Base-by-base conservation (phyloP, 495 filamentous ascomycete genomes). In the Penicillium ucsense region DNA sequence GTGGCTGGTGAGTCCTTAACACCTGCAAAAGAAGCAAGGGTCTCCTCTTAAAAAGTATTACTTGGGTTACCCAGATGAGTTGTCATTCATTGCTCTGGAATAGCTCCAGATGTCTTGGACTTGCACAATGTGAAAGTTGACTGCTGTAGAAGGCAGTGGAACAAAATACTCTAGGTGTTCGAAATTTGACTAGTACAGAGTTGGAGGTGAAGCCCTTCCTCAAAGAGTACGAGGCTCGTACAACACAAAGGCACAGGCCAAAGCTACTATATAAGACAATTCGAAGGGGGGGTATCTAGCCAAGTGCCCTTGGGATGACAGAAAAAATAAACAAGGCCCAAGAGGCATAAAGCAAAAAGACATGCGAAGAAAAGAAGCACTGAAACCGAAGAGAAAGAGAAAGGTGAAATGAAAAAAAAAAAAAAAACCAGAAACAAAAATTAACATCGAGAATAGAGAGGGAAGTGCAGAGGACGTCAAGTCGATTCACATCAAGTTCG, bases 231-330 rank as follows among this genome's bases (percentile, higher is more conserved):
- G 2, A 20, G 20, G 20, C 20, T 20, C 1, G 20, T 20, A 1
- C 20, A 20, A 20, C 20, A 20, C 20, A 20, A 20, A 20, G 20
- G 51, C 47, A 49, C 30, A 41, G 59, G 52, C 47, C 52, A 49
- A 53, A 59, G 33, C 11, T 49, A 46, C 11, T 49, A 46, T 55
- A 36, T 37, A 44, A 38, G 56, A 53, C 53, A 50, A 52, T 62
- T 59, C 56, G 59, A 20, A 20, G 20, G 20, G 20, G 53, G 56
- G 59, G 59, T 62, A 62, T 62, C 59, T 53, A 59, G 57, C 57
- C 56, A 62, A 62, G 37, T 54, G 59, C 53, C 56, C 56, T 47
- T 31, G 38, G 43, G 8, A 31, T 12, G 41, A 31, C 34, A 45
- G 35, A 45, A 10, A 40, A 45, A 50, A 41, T 28, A 49, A 44